Percentiles rank a stretch among this genome's conserved stretches.
These are phyloP conservation scores for Auriscalpium orientale DNA, from an alignment of 768 basidiomycete genomes.

Conservation along the genomic window DNA sequence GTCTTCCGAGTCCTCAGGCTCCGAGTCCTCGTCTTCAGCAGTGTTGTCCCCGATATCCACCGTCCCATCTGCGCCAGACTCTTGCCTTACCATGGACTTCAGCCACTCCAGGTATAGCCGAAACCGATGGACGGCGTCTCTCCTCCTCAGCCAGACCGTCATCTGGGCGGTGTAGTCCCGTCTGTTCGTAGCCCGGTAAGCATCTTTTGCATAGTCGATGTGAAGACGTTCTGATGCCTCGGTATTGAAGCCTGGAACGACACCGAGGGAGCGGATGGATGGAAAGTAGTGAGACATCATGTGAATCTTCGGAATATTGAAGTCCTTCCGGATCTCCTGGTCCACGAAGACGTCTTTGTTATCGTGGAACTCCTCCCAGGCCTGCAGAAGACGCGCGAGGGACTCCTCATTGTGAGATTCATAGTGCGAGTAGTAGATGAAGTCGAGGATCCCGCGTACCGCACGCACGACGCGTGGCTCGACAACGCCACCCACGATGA, in stretches of 20 bases:
- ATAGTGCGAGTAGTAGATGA: slow-evolving; percentile 31
- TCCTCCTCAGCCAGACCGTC: slow-evolving; percentile 28
- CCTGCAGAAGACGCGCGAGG: slow-evolving; percentile 19
- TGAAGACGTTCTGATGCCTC: slow-evolving; percentile 34
- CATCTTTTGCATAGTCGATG: slow-evolving; percentile 34
- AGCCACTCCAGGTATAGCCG: slow-evolving; percentile 17
- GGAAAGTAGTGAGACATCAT: slow-evolving; percentile 26
- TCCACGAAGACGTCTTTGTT: slow-evolving; percentile 31
- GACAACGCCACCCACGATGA: background rate
- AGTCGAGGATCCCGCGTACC: slow-evolving; percentile 23
- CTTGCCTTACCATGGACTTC: background rate
- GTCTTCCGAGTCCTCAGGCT: background rate
- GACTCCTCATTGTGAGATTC: slow-evolving; percentile 24
- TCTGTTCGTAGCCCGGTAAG: slow-evolving; percentile 27
- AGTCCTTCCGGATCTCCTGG: slow-evolving; percentile 25
- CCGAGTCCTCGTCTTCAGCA: background rate
- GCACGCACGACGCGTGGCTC: background rate
- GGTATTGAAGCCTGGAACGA: slow-evolving; percentile 33
- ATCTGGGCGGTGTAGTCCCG: slow-evolving; percentile 32
- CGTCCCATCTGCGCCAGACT: background rate
- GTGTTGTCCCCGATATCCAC: background rate
- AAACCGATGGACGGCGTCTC: slow-evolving; percentile 20
- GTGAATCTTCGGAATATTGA: slow-evolving; percentile 39
- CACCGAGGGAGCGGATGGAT: slow-evolving; percentile 25
- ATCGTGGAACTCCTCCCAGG: slow-evolving; percentile 29